phyloP scores from a whole-genome alignment of 2,329 filamentous ascomycete genomes.

The Arthroderma sp. region DNA sequence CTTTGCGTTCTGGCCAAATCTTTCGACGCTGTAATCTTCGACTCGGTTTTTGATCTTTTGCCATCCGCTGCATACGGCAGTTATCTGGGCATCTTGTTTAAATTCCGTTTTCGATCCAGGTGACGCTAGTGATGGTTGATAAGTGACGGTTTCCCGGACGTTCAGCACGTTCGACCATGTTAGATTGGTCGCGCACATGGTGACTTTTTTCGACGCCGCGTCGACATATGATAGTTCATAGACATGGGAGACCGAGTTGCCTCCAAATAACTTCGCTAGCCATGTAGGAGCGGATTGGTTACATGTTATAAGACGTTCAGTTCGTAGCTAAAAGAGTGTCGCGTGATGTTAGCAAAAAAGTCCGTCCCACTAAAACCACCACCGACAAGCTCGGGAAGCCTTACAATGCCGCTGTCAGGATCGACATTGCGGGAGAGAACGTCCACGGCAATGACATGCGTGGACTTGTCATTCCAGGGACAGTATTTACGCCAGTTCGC shows the following conservation, averaged over 20 bases:
- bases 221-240: slow-evolving; percentile 96
- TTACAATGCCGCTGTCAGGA: slow-evolving; percentile 51
- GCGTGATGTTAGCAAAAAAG: background rate
- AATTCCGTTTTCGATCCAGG: slow-evolving; percentile 59
- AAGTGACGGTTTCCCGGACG: slow-evolving; percentile 85
- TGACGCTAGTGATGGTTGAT: slow-evolving; percentile 47
- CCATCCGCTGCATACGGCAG: slow-evolving; percentile 90
- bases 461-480: slow-evolving; percentile 97
- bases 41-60: slow-evolving; percentile 93
- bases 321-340: slow-evolving; percentile 43
- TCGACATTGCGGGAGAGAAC: slow-evolving; percentile 64
- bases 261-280: slow-evolving; percentile 65
- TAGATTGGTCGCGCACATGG: slow-evolving; percentile 91
- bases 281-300: slow-evolving; percentile 36
- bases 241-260: slow-evolving; percentile 69
- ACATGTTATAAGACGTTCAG: slow-evolving; percentile 50
- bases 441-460: slow-evolving; percentile 91
- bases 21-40: slow-evolving; percentile 76
- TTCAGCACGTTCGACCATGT: slow-evolving; percentile 83
- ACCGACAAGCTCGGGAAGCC: slow-evolving; percentile 17
- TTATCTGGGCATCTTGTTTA: slow-evolving; percentile 80
- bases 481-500: slow-evolving; percentile 99
- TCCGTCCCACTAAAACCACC: background rate
- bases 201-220: slow-evolving; percentile 68
- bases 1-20: slow-evolving; percentile 82